Percentiles rank a stretch among this genome's conserved stretches.
phyloP scores from a whole-genome alignment of 2,329 filamentous ascomycete species.

The Colletotrichum sp. region DNA sequence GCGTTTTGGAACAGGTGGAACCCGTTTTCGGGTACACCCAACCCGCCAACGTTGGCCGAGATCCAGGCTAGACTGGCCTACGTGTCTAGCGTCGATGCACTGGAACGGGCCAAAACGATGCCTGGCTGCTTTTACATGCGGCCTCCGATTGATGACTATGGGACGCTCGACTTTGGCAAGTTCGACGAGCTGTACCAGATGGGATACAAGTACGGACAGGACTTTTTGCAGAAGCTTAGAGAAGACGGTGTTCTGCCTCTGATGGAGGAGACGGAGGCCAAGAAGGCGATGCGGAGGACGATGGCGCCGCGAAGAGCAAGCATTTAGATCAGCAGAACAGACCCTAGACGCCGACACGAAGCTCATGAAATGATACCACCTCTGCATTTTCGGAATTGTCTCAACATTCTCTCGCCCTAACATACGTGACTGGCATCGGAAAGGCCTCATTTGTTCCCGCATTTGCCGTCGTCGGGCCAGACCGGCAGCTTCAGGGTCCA shows the following conservation, averaged over 20 bases:
- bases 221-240: conserved; percentile 77
- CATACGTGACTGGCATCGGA: background rate
- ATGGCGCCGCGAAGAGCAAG: conserved; percentile 82
- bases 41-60: conserved; percentile 92
- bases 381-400: background rate
- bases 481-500: background rate
- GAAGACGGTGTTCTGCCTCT: conserved; percentile 78
- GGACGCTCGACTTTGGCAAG: conserved; percentile 94
- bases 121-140: conserved; percentile 96
- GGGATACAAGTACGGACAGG: conserved; percentile 84
- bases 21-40: conserved; percentile 85
- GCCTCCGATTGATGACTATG: conserved; percentile 91
- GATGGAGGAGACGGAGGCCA: conserved; percentile 76
- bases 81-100: conserved; percentile 90
- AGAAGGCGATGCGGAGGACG: conserved; percentile 76
- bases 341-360: background rate
- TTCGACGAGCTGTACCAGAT: conserved; percentile 96
- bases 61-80: conserved; percentile 96
- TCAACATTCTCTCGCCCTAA: background rate
- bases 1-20: conserved; percentile 97
- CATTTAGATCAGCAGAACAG: conserved; percentile 51
- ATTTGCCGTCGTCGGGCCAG: background rate
- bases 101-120: conserved; percentile 90
- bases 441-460: background rate
- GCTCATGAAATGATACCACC: conserved; percentile 2